Evolutionary conservation across 2,329 filamentous ascomycete genomes (phyloP).

Genomic region (Pestalotiopsis sp.): DNA sequence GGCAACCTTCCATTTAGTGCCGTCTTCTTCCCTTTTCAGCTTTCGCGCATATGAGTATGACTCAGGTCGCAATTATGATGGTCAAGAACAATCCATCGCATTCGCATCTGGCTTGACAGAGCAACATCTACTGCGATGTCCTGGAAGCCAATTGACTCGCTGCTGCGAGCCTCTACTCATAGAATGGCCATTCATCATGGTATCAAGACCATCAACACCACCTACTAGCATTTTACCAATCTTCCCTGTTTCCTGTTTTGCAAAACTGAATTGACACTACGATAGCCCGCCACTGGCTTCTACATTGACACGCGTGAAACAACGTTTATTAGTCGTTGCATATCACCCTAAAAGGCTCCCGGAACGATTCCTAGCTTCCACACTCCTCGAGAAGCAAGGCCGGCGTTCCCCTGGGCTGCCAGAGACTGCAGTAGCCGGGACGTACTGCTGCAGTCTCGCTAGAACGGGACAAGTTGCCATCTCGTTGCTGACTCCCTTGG

Average conservation of each 20-base stretch:
- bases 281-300: not conserved
- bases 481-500: not conserved
- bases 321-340: conserved; percentile 1
- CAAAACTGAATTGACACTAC: not conserved
- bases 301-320: conserved; percentile 2
- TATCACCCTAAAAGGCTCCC: not conserved
- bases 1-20: not conserved
- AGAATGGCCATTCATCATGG: not conserved
- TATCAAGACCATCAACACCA: not conserved
- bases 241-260: not conserved
- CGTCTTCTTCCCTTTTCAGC: conserved; percentile 1
- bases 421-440: not conserved
- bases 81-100: too few species aligned
- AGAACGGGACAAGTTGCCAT: not conserved
- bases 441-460: not conserved
- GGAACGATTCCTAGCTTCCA: not conserved
- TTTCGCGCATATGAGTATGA: not conserved
- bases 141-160: not conserved
- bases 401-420: not conserved
- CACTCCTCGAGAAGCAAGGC: not conserved
- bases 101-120: too few species aligned
- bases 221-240: not conserved
- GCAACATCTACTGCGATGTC: not conserved
- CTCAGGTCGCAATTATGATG: not conserved
- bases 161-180: not conserved